A percentile compares a stretch with the other conserved stretches of the same genome.
These are phyloP conservation scores for Daedalea quercina DNA, from an alignment of 768 basidiomycete genomes.

Conservation along the genomic window DNA sequence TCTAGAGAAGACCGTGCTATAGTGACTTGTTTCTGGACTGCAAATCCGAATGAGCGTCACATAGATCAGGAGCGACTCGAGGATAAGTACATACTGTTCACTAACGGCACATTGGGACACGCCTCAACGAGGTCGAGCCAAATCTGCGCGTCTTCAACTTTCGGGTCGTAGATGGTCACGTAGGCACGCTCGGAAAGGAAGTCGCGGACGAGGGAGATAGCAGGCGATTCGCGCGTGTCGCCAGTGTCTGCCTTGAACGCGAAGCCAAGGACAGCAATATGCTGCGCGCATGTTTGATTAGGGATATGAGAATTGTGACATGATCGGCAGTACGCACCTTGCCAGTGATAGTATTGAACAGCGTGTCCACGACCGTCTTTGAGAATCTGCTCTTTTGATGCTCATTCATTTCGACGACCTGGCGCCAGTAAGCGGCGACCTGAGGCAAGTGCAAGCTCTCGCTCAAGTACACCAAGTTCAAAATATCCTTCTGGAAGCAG, in stretches of 20 bases:
- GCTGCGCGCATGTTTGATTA: constrained; percentile 31
- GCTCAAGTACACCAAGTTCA: constrained; percentile 96
- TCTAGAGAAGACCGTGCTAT: constrained; percentile 74
- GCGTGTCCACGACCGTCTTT: constrained; percentile 90
- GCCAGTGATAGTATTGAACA: constrained; percentile 97
- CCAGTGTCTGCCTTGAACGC: constrained; percentile 99
- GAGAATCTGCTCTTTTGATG: constrained; percentile 97
- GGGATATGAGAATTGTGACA: not conserved
- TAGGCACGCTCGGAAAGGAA: constrained; percentile 87
- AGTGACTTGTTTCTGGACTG: constrained; percentile 86
- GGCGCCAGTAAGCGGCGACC: constrained; percentile 95
- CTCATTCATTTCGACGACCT: constrained; percentile 98
- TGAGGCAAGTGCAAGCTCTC: constrained; percentile 94
- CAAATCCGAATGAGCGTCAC: not conserved
- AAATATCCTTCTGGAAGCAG: constrained; percentile 99
- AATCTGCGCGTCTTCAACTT: constrained; percentile 82
- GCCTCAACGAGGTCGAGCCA: constrained; percentile 75
- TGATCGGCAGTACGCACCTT: constrained; percentile 51
- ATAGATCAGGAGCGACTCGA: not conserved
- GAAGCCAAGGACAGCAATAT: constrained; percentile 94
- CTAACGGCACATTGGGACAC: constrained; percentile 53
- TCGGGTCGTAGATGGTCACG: constrained; percentile 88
- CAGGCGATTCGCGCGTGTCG: constrained; percentile 95
- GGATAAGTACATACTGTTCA: constrained; percentile 46
- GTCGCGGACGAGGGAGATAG: constrained; percentile 90